These are phyloP conservation scores for Fraxinus pennsylvanica DNA, from an alignment of 257 asterid genomes.

Conservation along the genomic window DNA sequence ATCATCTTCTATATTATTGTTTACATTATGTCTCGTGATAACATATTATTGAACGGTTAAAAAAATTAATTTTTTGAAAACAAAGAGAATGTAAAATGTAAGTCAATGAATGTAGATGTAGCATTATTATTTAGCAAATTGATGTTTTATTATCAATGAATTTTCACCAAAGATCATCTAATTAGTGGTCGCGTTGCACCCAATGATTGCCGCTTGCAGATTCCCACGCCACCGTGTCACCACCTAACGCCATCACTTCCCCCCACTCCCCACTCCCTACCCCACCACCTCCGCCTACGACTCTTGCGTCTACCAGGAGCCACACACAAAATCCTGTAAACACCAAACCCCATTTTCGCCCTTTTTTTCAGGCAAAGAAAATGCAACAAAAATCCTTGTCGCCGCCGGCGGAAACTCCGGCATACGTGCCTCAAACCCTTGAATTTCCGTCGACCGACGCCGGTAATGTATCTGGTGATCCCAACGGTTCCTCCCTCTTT, in stretches of 20 bases:
- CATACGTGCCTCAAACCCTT: background rate
- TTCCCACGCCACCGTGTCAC: constrained; percentile 43
- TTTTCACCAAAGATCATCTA: no score
- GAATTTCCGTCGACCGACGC: constrained; percentile 25
- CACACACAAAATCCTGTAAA: constrained; percentile 16
- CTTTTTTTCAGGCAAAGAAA: constrained; percentile 21
- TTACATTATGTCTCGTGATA: no score
- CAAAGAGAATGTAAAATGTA: no score
- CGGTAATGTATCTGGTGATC: constrained; percentile 34
- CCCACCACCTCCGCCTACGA: constrained; percentile 33
- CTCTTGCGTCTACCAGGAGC: constrained; percentile 21
- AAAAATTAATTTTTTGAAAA: no score
- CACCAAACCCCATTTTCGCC: constrained; percentile 1
- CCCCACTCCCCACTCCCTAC: background rate
- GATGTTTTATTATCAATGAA: no score
- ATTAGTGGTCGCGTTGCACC: background rate
- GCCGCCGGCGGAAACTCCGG: constrained; percentile 20
- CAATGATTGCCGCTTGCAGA: background rate
- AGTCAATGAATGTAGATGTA: no score
- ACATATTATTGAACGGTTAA: no score
- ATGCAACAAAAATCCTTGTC: constrained; percentile 24
- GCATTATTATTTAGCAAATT: no score
- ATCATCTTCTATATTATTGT: no score
- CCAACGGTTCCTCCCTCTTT: constrained; percentile 48
- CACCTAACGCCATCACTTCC: constrained; percentile 48